Base-by-base conservation (phyloP, 768 basidiomycete species). In the Daedalea quercina region DNA sequence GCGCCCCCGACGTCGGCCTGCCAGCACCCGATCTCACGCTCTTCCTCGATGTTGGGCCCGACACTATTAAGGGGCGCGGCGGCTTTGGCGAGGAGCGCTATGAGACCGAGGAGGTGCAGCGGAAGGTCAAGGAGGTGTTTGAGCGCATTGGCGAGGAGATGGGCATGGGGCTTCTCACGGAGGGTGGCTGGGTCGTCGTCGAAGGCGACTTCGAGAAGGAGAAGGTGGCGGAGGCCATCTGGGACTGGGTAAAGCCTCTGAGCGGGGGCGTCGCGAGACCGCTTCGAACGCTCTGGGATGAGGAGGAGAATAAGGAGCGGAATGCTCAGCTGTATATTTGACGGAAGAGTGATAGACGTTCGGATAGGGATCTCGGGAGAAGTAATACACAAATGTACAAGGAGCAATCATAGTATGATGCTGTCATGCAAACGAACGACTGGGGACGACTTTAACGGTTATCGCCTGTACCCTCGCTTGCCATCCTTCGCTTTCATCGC, bases 71-170 rank as follows among this genome's bases (percentile, higher is more conserved):
- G 37, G 62, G 67, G 42, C 79, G 95, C 13, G 87, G 85, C 0
- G 90, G 88, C 0, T 96, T 87, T 60, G 94, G 94, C 3, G 78
- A 80, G 50, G 94, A 95, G 69, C 76, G 92, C 37, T 95, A 94
- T 58, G 93, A 96, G 72, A 84, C 78, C 60, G 78, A 80, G 55
- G 86, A 86, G 52, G 74, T 91, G 70, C 91, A 94, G 65, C 67
- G 64, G 41, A 71, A 75, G 40, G 91, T 92, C 24, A 68, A 84
- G 28, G 67, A 71, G 23, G 67, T 80, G 1, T 92, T 92, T 61
- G 65, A 70, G 55, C 68, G 70, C 50, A 79, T 90, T 50, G 79
- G 76, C 0, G 64, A 65, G 28, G 84, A 87, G 62, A 75, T 82
- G 22, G 58, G 59, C 17, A 64, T 58, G 20, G 65, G 61, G 37